Percentiles rank a stretch among this genome's conserved stretches.
Evolutionary conservation across 2,329 filamentous ascomycete species (phyloP).

Genomic region (Eurotiales sp.): DNA sequence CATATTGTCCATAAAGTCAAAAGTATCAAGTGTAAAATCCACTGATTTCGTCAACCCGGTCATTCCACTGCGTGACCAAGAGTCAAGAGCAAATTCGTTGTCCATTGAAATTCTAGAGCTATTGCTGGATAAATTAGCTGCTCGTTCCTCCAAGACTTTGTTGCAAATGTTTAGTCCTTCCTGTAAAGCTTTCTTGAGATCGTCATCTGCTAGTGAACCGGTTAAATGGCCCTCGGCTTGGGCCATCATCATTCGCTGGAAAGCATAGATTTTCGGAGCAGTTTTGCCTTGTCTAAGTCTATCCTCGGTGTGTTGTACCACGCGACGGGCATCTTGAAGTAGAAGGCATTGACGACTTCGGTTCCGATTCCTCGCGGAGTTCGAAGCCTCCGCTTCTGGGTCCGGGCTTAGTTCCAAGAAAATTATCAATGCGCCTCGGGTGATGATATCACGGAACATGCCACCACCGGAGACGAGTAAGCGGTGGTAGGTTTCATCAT

Average conservation of each 20-base stretch:
- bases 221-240: conserved; percentile 20
- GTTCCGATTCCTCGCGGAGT: conserved; percentile 11
- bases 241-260: conserved; percentile 24
- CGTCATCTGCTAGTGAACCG: conserved; percentile 4
- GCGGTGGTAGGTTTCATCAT: conserved; percentile 22
- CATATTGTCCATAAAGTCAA: neutral
- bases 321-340: conserved; percentile 18
- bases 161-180: neutral
- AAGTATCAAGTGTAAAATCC: neutral
- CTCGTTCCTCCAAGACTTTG: neutral
- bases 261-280: conserved; percentile 29
- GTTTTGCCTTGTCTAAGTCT: conserved; percentile 29
- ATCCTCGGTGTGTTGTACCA: conserved; percentile 22
- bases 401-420: conserved; percentile 20
- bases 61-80: neutral
- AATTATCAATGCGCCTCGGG: conserved; percentile 20
- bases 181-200: neutral
- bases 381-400: conserved; percentile 14
- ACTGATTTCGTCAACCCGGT: neutral
- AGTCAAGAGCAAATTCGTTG: neutral
- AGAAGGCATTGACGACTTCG: conserved; percentile 15
- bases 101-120: neutral
- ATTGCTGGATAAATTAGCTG: neutral
- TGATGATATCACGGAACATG: conserved; percentile 28
- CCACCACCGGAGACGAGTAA: conserved; percentile 25